These are phyloP conservation scores for Cladosporium austrohemisphaericum DNA, from an alignment of 2,329 filamentous ascomycete genomes.

Conservation along the genomic window DNA sequence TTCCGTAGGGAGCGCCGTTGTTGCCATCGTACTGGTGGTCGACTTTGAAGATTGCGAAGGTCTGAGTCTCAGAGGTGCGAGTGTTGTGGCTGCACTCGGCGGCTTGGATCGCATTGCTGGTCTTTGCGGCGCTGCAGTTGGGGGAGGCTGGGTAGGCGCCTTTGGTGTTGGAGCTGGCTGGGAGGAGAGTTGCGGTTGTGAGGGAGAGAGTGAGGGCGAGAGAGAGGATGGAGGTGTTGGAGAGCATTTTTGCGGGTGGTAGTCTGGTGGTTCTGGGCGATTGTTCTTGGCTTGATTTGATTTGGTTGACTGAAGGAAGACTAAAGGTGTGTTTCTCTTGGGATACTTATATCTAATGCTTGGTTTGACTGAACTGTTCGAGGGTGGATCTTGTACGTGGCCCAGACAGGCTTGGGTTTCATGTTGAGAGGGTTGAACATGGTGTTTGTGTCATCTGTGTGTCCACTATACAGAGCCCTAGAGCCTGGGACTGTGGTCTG, in stretches of 20 bases:
- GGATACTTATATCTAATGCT: too few species aligned
- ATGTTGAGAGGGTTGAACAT: too few species aligned
- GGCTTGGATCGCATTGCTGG: conserved; percentile 39
- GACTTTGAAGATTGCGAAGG: conserved; percentile 41
- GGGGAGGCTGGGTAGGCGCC: conserved; percentile 30
- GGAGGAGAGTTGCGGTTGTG: conserved; percentile 35
- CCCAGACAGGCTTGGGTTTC: too few species aligned
- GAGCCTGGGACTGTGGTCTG: too few species aligned
- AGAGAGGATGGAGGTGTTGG: conserved; percentile 16
- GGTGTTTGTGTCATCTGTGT: too few species aligned
- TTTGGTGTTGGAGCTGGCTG: conserved; percentile 37
- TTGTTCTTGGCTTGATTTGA: background rate
- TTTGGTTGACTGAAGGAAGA: too few species aligned
- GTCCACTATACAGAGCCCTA: too few species aligned
- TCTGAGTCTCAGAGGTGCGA: conserved; percentile 35
- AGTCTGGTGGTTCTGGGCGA: background rate
- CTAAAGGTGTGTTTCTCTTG: too few species aligned
- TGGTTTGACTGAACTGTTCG: too few species aligned
- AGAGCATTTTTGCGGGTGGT: background rate
- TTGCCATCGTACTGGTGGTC: conserved; percentile 45
- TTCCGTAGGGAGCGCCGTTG: conserved; percentile 48
- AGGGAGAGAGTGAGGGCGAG: conserved; percentile 20
- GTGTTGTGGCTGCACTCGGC: conserved; percentile 44
- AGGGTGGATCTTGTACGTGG: too few species aligned
- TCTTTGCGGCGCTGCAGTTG: conserved; percentile 31